Base-by-base conservation (phyloP, 495 filamentous ascomycete genomes). In the Neurospora pannonica region DNA sequence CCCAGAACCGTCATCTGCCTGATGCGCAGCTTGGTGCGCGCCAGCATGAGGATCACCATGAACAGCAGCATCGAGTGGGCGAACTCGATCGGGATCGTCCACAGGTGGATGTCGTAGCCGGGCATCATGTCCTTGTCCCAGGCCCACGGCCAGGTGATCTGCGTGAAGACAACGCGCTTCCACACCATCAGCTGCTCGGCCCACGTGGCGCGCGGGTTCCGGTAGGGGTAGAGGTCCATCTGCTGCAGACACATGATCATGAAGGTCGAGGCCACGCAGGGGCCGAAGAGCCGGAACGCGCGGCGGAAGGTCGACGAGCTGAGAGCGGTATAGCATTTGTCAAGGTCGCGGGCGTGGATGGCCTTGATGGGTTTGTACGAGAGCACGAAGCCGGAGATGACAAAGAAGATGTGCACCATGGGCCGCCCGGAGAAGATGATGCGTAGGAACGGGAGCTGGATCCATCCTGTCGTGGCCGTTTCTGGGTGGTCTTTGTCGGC, bases 321-420 rank as follows among this genome's bases (percentile, higher is more conserved):
- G 34, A 92, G 77, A 48, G 78, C 73, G 24, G 81, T 48, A 74
- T 80, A 77, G 77, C 76, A 78, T 17, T 78, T 80, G 9, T 80
- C 77, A 43, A 80, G 74, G 42, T 87, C 83, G 43, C 86, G 85
- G 38, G 81, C 83, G 71, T 88, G 89, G 48, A 90, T 87, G n/a
- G 84, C 81, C 74, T 87, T 87, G 40, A 93, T 78, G 0, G 91
- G 88, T 74, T 91, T 90, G 75, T 89, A 88, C 17, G 90, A 90
- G 10, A 93, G 83, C 1, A 90, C 90, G 74, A 90, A 91, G 75
- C 91, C 90, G 7, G 90, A 92, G 60, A 93, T 89, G 73, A 92
- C 88, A 81, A 92, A 92, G 84, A 93, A 93, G 69, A 92, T 88
- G 78, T 89, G 87, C 11, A 93, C 91, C 90, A 92, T 91, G 70